Evolutionary conservation across 306 rosid species (phyloP).

Genomic region (Malus asiatica): DNA sequence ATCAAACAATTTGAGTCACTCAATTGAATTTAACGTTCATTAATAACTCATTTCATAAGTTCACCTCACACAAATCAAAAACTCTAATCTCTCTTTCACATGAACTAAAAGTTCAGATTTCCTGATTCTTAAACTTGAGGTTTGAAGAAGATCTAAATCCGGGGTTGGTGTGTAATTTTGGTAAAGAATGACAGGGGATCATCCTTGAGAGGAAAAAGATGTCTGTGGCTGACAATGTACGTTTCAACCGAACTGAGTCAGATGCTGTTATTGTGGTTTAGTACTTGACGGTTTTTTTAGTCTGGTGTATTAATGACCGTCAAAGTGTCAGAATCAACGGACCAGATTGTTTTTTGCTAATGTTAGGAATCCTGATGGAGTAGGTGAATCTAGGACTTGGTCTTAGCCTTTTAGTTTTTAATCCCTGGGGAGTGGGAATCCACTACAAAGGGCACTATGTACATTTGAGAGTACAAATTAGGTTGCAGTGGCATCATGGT

Average conservation of each 20-base stretch:
- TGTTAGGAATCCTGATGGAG: not conserved
- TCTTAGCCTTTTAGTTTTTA: not conserved
- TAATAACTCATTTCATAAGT: too few species aligned
- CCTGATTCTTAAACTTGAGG: too few species aligned
- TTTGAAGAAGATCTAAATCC: too few species aligned
- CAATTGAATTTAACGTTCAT: too few species aligned
- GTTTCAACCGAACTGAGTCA: not conserved
- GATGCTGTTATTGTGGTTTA: not conserved
- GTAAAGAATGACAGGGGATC: not conserved
- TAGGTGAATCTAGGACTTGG: not conserved
- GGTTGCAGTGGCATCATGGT: not conserved
- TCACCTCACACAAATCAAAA: rapidly evolving
- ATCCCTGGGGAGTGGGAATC: not conserved
- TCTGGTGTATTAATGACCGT: too few species aligned
- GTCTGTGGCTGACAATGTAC: not conserved
- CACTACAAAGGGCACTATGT: not conserved
- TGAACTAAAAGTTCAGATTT: too few species aligned
- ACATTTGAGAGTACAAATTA: not conserved
- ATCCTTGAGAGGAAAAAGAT: not conserved
- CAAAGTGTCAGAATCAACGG: too few species aligned
- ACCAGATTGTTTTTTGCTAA: not conserved
- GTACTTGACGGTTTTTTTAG: not conserved
- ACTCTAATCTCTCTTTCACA: too few species aligned
- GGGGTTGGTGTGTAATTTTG: not conserved
- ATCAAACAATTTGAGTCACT: too few species aligned